Evolutionary conservation across 768 basidiomycete genomes (phyloP), one percentile per base, ranked within the genome.

Genomic region (Podaxis rugospora): DNA sequence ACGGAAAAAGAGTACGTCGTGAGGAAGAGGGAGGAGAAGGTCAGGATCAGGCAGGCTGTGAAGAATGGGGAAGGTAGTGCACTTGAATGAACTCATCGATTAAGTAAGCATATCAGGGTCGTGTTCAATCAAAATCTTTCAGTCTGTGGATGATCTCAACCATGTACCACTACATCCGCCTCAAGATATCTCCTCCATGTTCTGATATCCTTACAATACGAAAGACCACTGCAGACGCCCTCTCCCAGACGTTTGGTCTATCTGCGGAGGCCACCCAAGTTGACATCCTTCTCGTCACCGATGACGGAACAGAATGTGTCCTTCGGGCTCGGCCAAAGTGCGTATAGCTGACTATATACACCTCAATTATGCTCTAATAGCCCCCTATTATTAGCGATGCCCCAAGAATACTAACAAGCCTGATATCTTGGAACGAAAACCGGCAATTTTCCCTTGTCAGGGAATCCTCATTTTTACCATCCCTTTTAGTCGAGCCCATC

Each of bases 121-220:
- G n/a, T 18, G 13, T 23, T 51, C 35, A 25, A 36, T 21, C 25
- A 18, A 11, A 49, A 27, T 23, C 6, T 27, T 51, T 6, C 35
- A 25, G 10, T 5, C 6, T 37, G 27, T 28, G 27, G 27, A 28
- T 28, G 27, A 6, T 28, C 40, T 28, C 46, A 36, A 21, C 13
- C 36, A 55, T 61, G 59, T 61, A 63, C 18, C 62, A 54, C 51
- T 63, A 63, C 32, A 53, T 63, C 44, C 62, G 50, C 21, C 51
- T 63, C 23, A 44, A 32, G 36, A 47, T 57, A 28, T 49, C 44
- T 1, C 62, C 62, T 23, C 56, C 51, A 21, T 14, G 28, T 9
- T 36, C 49, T 25, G 57, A 63, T 14, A 28, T 39, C 1, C 49
- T 58, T 40, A 18, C 28, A 5, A 39, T 63, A 37, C 50, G 62